These are phyloP conservation scores for Debaryomyces singareniensis DNA, from an alignment of 1,139 yeast genomes.

Conservation along the genomic window DNA sequence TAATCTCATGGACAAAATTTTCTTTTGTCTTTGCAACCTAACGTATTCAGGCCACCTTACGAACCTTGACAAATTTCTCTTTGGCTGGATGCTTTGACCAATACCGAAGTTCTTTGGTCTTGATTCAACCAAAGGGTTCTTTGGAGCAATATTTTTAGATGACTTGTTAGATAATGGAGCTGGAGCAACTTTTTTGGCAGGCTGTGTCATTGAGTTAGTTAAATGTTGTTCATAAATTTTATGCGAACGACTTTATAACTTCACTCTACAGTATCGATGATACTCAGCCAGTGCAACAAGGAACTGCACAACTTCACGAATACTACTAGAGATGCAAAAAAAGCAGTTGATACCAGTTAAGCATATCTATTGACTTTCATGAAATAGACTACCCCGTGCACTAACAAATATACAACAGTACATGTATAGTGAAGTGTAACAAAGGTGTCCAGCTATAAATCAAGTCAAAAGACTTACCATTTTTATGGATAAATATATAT, in stretches of 20 bases:
- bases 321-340: no score
- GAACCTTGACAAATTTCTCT: slow-evolving; percentile 65
- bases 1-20: slow-evolving; percentile 87
- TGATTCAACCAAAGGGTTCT: slow-evolving; percentile 37
- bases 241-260: slow-evolving; percentile 22
- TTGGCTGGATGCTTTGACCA: slow-evolving; percentile 38
- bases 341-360: no score
- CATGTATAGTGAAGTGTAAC: slow-evolving; percentile 6
- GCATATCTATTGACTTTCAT: no score
- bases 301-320: no score
- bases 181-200: slow-evolving; percentile 50
- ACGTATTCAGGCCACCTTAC: slow-evolving; percentile 98
- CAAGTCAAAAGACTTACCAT: neutral
- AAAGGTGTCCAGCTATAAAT: slow-evolving; percentile 10
- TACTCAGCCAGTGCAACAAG: slow-evolving; percentile 46
- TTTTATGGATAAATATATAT: neutral
- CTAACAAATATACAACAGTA: slow-evolving; percentile 18
- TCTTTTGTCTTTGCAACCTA: slow-evolving; percentile 87
- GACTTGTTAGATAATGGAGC: slow-evolving; percentile 44
- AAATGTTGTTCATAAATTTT: slow-evolving; percentile 23
- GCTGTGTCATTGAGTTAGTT: slow-evolving; percentile 66
- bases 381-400: slow-evolving; percentile 29
- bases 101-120: slow-evolving; percentile 38
- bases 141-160: slow-evolving; percentile 16
- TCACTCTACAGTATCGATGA: slow-evolving; percentile 40